Percentiles rank a stretch among this genome's conserved stretches.
Conservation (phyloP, 805 yeast genomes). For the Spathaspora hagerdaliae region DNA sequence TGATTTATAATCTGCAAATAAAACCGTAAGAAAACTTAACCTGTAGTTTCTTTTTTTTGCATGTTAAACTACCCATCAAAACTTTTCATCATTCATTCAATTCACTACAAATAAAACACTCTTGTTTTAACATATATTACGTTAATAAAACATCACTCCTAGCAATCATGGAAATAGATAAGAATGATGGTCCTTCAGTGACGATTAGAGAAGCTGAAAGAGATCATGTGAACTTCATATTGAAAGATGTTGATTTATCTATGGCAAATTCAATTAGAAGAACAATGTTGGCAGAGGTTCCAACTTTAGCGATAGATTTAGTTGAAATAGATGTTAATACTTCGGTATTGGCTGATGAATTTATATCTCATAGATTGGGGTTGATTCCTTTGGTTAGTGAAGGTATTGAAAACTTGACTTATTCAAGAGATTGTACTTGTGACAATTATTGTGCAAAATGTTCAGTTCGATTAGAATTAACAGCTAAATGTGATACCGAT, state of each 20-base stretch:
- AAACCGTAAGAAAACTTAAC: no score
- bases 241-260: slow-evolving; percentile 82
- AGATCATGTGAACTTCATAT: slow-evolving; percentile 86
- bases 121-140: no score
- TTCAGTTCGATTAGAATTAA: slow-evolving; percentile 78
- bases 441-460: slow-evolving; percentile 96
- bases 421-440: slow-evolving; percentile 95
- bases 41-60: no score
- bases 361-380: slow-evolving; percentile 91
- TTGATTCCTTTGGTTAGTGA: slow-evolving; percentile 82
- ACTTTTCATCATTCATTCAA: no score
- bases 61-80: no score
- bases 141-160: no score
- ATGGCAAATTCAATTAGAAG: slow-evolving; percentile 91
- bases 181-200: slow-evolving; percentile 62
- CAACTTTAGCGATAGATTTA: slow-evolving; percentile 92
- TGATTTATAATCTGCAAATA: no score
- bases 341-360: slow-evolving; percentile 94
- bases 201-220: slow-evolving; percentile 82
- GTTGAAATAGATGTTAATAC: slow-evolving; percentile 93
- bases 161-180: slow-evolving; percentile 19
- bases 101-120: no score
- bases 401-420: slow-evolving; percentile 78
- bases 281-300: slow-evolving; percentile 92
- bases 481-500: slow-evolving; percentile 87